phyloP scores from a whole-genome alignment of 1,284 basidiomycete species.

The Testicularia cyperi region DNA sequence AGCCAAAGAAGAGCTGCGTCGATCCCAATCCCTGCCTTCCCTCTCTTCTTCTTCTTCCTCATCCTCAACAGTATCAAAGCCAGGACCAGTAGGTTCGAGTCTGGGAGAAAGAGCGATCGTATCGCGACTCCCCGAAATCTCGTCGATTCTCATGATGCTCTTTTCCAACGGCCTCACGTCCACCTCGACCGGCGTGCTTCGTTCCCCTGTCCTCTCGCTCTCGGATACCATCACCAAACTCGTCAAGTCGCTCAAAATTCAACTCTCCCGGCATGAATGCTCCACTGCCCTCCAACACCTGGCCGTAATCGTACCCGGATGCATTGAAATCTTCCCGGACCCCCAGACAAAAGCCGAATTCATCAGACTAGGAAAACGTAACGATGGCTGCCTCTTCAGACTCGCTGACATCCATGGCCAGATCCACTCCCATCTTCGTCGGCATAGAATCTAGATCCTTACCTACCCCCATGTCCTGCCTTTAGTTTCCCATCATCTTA shows the following conservation, averaged over 20 bases:
- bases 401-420: no score
- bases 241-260: conserved; percentile 29
- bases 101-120: conserved; percentile 33
- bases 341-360: conserved; percentile 3
- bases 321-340: conserved; percentile 22
- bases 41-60: conserved; percentile 2
- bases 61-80: no score
- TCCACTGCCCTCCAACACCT: conserved; percentile 25
- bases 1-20: conserved; percentile 40
- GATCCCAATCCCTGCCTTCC: conserved; percentile 14
- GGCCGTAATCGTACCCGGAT: conserved; percentile 32
- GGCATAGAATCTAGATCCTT: no score
- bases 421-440: no score
- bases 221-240: conserved; percentile 30
- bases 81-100: no score
- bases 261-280: conserved; percentile 38
- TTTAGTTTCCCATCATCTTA: no score
- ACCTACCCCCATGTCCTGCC: no score
- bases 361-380: conserved; percentile 15
- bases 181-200: conserved; percentile 10
- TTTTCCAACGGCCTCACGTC: conserved; percentile 37
- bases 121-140: conserved; percentile 38
- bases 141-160: conserved; percentile 44
- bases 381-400: not conserved
- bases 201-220: conserved; percentile 29